Base-by-base conservation (phyloP, 371 early-diverging fungal species). In the Actinomortierella ambigua region DNA sequence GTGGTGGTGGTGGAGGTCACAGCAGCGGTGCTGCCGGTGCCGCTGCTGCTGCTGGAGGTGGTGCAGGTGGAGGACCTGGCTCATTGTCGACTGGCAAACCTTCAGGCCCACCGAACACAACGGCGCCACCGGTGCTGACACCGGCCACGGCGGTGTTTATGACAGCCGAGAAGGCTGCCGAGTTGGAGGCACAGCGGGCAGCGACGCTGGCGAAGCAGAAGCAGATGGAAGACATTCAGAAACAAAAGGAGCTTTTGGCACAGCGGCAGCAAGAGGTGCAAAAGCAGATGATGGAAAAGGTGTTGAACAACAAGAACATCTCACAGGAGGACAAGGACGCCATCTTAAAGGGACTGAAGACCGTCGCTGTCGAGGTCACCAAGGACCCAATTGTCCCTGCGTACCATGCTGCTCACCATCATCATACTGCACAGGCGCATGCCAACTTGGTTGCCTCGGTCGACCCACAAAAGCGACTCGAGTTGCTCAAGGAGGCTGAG, bases 241-340 rank as follows among this genome's bases (percentile, higher is more conserved):
- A 82, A 57, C 81, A 85, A 57, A 80, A 83, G 65, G 88, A 85
- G 54, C 69, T 73, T 28, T 77, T 88, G 13, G 71, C 86, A n/a
- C 78, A 84, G 34, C 78, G 81, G 20, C 87, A 89, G 53, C 81
- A 86, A 40, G 84, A 85, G 48, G 81, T 84, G 54, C 86, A 89
- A 61, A 86, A 88, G 60, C 56, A 77, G 53, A 55, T 91, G 26
- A 63, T 89, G 68, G 82, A 78, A 26, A 83, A 83, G 59, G 59
- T 90, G 29, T 59, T 79, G 6, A 77, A 82, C 26, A 76, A 77
- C 58, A 78, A 82, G 66, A 79, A 57, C 46, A 69, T 89, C 69
- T 81, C 69, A 1, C 62, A 78, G n/a, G 65, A 83, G 47, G 85
- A 85, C 49, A 80, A 81, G 51, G 79, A 77, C 44, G 82, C 80